Evolutionary conservation across 108 stramenopile species (phyloP).

Genomic region (Aureococcus anophagefferens): DNA sequence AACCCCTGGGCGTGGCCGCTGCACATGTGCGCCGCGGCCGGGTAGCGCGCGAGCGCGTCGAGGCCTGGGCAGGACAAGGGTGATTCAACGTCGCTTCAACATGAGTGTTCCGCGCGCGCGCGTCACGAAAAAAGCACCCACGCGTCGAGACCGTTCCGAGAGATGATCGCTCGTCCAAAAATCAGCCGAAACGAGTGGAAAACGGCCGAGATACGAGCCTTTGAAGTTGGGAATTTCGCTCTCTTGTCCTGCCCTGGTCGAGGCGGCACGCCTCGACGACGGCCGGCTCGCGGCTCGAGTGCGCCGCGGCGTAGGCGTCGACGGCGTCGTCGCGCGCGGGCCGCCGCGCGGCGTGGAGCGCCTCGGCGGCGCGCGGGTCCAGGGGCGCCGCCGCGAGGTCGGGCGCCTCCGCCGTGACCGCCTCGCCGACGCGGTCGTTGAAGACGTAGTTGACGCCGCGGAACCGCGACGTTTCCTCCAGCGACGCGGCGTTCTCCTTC

Average conservation of each 20-base stretch:
- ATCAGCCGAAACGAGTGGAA: too few relatives aligned
- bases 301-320: conserved; percentile 61
- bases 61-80: too few relatives aligned
- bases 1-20: conserved; percentile 68
- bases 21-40: conserved; percentile 74
- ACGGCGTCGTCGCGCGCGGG: conserved; percentile 27
- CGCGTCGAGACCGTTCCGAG: too few relatives aligned
- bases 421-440: conserved; percentile 80
- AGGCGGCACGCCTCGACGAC: conserved; percentile 57
- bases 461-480: conserved; percentile 66
- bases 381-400: not conserved
- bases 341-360: not conserved
- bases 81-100: too few relatives aligned
- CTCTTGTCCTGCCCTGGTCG: too few relatives aligned
- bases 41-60: conserved; percentile 55
- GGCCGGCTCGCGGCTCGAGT: conserved; percentile 48
- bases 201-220: too few relatives aligned
- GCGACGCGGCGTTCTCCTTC: conserved; percentile 35
- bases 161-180: too few relatives aligned
- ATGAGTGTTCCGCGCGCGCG: too few relatives aligned
- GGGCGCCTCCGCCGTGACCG: conserved; percentile 77
- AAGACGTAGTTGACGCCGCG: conserved; percentile 95
- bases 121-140: too few relatives aligned
- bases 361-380: not conserved
- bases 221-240: too few relatives aligned